Evolutionary conservation across 2,329 filamentous ascomycete genomes (phyloP), one percentile per base, ranked within the genome.

Genomic region (Alternaria infectoria): DNA sequence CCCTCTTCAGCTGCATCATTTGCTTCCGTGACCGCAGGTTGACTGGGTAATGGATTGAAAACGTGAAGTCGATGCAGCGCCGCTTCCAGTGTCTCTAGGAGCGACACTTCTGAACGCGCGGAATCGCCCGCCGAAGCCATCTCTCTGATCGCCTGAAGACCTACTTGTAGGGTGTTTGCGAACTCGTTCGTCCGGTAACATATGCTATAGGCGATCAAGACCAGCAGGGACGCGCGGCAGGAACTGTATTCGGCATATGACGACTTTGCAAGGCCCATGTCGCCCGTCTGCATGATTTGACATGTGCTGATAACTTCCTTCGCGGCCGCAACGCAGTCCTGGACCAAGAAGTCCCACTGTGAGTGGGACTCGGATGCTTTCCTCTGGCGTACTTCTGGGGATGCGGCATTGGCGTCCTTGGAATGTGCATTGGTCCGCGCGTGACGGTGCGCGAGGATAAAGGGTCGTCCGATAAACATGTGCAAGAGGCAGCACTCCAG

Each of bases 381-480:
- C 13, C n/a, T 17, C 30, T 17, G 43, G n/a, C 46, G 46, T 23
- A 25, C n/a, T 47, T 52, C 47, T 19, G 54, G 17, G 30, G 21
- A 23, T 23, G 32, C 11, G 30, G 54, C 10, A 43, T 21, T 57
- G 13, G 28, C n/a, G 21, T 60, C 28, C 30, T 36, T 55, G 30
- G 21, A 32, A 23, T 54, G 50, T 17, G 1, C 30, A 19, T 19
- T 46, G n/a, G 30, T 26, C n/a, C 55, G 44, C 28, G 54, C 57
- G 26, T 62, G 64, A 45, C 55, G 64, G 49, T 65, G 64, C 26
- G 64, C 56, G 15, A 67, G 52, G 19, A 68, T 62, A 40, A 68
- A 67, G 10, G 64, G 61, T 47, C 66, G 50, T 10, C 66, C 66
- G 11, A 67, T 59, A 30, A 68, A 68, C 36, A 68, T 68, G 44